Evolutionary conservation across 129 eudicot species (phyloP), one percentile per base, ranked within the genome.

Genomic region (Tanacetum coccineum): DNA sequence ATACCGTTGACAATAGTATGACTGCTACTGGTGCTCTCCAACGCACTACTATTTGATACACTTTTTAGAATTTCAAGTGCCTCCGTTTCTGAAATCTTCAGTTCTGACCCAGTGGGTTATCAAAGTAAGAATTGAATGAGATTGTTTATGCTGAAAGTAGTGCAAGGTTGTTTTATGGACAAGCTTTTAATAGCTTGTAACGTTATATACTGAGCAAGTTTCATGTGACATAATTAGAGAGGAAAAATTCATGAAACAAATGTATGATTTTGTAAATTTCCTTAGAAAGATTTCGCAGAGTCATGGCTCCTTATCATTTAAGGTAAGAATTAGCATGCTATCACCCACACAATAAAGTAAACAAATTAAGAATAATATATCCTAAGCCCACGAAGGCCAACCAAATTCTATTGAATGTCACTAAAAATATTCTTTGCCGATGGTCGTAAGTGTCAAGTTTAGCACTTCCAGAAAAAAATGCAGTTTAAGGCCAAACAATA

Each of bases 31-130:
- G 76, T 62, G 66, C 69, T 68, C 70, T 79, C 81, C 45, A 48
- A 48, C 71, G 78, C 74, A 59, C 66, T 73, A 72, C 83, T 74
- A 72, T 70, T 77, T 32, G 89, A 83, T 74, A 84, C 89, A 66
- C 73, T 70, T 52, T 76, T 85, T 26, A 85, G 60, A 63, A 88
- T 91, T 48, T 79, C 91, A 53, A 50, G 68, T 75, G 94, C 96
- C 62, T 92, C 95, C 12, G 63, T 80, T 74, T 83, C 96, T 22
- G 98, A 45, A 61, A 88, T 71, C 59, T 76, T 78, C 70, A 92
- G 63, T 60, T 78, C 98, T 92, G 83, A 14, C 14, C 32, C 28
- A 74, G 54, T 3, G 28, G n/a, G n/a, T n/a, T 59, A 26, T 22
- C 21, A 44, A 39, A 48, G 17, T 5, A 10, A 63, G 26, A 36